phyloP scores from a whole-genome alignment of 352 stramenopile species.

The Pythium volutum region DNA sequence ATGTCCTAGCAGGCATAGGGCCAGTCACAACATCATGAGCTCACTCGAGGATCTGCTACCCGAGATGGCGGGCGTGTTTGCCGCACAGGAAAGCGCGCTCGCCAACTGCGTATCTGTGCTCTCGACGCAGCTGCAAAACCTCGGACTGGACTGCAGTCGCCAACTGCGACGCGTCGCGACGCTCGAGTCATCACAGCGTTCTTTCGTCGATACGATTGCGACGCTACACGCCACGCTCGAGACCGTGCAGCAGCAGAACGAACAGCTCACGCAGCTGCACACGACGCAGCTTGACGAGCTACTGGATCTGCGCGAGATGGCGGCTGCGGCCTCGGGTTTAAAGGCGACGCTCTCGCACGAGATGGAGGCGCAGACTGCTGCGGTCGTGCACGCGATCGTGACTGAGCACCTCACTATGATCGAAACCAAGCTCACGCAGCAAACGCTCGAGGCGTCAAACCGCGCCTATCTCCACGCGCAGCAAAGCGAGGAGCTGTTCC shows the following conservation, averaged over 20 bases:
- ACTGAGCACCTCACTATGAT: conserved; percentile 1
- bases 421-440: conserved; percentile 18
- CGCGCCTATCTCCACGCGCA: conserved; percentile 26
- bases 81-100: conserved; percentile 54
- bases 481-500: conserved; percentile 46
- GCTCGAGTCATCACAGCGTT: conserved; percentile 16
- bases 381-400: conserved; percentile 22
- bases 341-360: conserved; percentile 17
- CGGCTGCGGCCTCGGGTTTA: not conserved
- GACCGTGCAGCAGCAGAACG: conserved; percentile 24
- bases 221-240: conserved; percentile 23
- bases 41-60: conserved; percentile 62
- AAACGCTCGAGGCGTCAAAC: conserved; percentile 30
- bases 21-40: conserved; percentile 34
- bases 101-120: conserved; percentile 49
- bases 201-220: conserved; percentile 18
- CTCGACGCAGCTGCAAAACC: conserved; percentile 47
- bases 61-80: conserved; percentile 58
- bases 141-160: conserved; percentile 35
- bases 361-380: conserved; percentile 24
- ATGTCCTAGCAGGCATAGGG: not conserved
- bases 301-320: not conserved
- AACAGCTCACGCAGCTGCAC: conserved; percentile 29
- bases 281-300: conserved; percentile 1
- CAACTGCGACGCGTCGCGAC: conserved; percentile 31